A percentile compares a stretch with the other conserved stretches of the same genome.
These are phyloP conservation scores for Cylindrodendrum hubeiense DNA, from an alignment of 2,329 filamentous ascomycete genomes.

Conservation along the genomic window DNA sequence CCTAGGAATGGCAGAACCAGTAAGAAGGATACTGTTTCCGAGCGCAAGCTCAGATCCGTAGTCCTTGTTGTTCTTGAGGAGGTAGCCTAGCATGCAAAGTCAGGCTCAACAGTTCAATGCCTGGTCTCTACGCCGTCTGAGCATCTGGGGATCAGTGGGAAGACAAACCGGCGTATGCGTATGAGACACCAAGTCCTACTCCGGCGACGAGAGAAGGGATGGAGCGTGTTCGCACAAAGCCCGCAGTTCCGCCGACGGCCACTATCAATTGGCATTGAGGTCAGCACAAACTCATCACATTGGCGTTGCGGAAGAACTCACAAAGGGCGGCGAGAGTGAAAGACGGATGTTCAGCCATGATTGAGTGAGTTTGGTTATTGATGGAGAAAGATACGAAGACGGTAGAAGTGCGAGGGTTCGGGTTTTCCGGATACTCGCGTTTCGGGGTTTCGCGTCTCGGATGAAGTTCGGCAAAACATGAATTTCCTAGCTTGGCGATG, in stretches of 20 bases:
- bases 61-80: slow-evolving; percentile 57
- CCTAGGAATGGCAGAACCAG: slow-evolving; percentile 52
- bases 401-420: neutral
- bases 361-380: neutral
- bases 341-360: slow-evolving; percentile 56
- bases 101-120: neutral
- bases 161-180: slow-evolving; percentile 39
- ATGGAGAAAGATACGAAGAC: neutral
- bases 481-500: neutral
- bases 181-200: slow-evolving; percentile 40
- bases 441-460: neutral
- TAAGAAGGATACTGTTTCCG: slow-evolving; percentile 53
- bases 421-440: neutral
- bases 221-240: slow-evolving; percentile 42
- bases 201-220: slow-evolving; percentile 43
- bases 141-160: neutral
- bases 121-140: neutral
- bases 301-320: slow-evolving; percentile 35
- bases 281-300: neutral
- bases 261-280: slow-evolving; percentile 20
- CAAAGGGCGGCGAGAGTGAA: slow-evolving; percentile 55
- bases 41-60: slow-evolving; percentile 57
- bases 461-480: neutral
- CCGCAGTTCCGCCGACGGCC: slow-evolving; percentile 41
- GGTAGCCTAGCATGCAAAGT: slow-evolving; percentile 48